These are phyloP conservation scores for Dioscorea zingiberensis DNA, from an alignment of 106 monocot species.

Conservation along the genomic window DNA sequence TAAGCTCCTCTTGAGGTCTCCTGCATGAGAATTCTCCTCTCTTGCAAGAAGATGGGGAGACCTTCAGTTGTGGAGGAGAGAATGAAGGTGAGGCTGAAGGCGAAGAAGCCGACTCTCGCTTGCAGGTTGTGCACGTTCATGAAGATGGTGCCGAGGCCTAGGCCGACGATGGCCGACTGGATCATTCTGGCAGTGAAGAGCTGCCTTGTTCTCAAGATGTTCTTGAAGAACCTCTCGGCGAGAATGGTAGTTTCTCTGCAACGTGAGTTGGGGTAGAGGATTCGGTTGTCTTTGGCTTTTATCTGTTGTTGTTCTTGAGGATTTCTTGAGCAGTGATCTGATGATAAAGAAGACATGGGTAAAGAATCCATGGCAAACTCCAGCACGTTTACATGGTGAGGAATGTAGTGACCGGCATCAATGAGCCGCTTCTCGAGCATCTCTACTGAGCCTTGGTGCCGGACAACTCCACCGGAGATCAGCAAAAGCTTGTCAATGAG, in stretches of 20 bases:
- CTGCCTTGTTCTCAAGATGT: constrained; percentile 61
- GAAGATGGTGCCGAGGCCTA: constrained; percentile 69
- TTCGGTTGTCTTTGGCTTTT: background rate
- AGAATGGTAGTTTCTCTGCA: constrained; percentile 49
- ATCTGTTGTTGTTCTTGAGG: too few species aligned
- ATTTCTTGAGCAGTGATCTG: too few species aligned
- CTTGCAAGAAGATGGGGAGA: constrained; percentile 76
- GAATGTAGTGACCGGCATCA: constrained; percentile 55
- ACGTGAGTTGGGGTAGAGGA: constrained; percentile 50
- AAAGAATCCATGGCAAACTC: constrained; percentile 81
- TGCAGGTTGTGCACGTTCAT: constrained; percentile 47
- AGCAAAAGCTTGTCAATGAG: constrained; percentile 59
- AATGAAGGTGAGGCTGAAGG: constrained; percentile 85
- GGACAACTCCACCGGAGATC: constrained; percentile 48
- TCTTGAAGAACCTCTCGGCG: constrained; percentile 56
- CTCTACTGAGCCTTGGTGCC: constrained; percentile 52
- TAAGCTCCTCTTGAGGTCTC: constrained; percentile 80
- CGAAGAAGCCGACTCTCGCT: constrained; percentile 69
- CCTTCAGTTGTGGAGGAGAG: constrained; percentile 84
- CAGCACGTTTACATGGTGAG: constrained; percentile 71
- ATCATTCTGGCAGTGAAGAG: constrained; percentile 63
- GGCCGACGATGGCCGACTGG: constrained; percentile 52
- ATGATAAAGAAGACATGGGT: background rate
- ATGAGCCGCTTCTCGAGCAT: constrained; percentile 36
- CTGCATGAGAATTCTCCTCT: constrained; percentile 55